Evolutionary conservation across 371 early-diverging fungal species (phyloP), one percentile per base, ranked within the genome.

Genomic region (Actinomucor elegans): DNA sequence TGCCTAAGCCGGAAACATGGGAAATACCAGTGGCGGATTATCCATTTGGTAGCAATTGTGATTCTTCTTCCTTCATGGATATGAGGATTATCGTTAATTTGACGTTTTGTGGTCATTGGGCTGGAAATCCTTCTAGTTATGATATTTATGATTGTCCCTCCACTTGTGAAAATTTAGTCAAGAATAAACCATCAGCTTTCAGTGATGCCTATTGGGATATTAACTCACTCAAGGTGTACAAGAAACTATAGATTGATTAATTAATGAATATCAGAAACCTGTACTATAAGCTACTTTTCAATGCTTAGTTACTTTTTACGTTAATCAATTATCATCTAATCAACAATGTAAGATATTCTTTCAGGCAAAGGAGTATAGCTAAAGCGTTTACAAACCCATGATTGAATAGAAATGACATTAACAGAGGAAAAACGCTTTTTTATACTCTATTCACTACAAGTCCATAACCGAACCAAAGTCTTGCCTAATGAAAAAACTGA

Each of bases 1-100:
- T 12, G 10, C 66, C 67, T 26, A 61, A 64, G 21, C 77, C 74
- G 11, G 32, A 26, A 1, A 8, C 36, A 7, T 77, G 74, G 73
- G 59, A 56, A 15, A 52, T 33, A 3, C 71, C 73, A 27, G 21
- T 59, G 2, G 65, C 68, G 4, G 11, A 31, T 33, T 73, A 61
- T 45, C 67, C 67, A 5, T 60, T 66, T 31, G 45, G 6, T 23
- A 15, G 37, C 14, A 34, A 36, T 4, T 66, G 66, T 26, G 2
- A 53, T 18, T 14, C 57, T n/a, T 18, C 26, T n/a, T 35, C 49
- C 14, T 66, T 66, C 11, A 26, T 15, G 3, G 31, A 57, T 11
- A 21, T 57, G 3, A 23, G 54, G 3, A 54, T 66, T 23, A 36
- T 66, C 6, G 15, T 66, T 24, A 35, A 66, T 18, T 42, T 56